Conservation (phyloP, 106 monocot genomes). For the Allium fistulosum region DNA sequence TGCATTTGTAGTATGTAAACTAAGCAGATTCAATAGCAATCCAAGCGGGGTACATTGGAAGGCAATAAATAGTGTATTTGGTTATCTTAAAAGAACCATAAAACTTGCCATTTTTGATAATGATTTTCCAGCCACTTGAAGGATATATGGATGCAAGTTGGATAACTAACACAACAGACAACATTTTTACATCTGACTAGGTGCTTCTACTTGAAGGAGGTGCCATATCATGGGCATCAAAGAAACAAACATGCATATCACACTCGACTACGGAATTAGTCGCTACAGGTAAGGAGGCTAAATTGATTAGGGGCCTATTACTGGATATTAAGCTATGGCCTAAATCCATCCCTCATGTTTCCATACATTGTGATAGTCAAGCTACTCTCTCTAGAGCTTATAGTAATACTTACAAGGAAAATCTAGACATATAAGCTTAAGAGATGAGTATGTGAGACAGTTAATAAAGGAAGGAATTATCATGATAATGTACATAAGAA, state of each 20-base stretch:
- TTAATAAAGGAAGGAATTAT: constrained; percentile 2
- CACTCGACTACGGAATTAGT: background rate
- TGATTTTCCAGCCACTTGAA: too few relatives aligned
- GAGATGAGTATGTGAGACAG: constrained; percentile 5
- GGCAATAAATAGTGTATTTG: too few relatives aligned
- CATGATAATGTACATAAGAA: constrained; percentile 1
- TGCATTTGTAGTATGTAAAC: too few relatives aligned
- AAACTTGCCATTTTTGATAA: too few relatives aligned
- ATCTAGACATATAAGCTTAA: constrained; percentile 6
- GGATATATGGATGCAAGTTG: too few relatives aligned
- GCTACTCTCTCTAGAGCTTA: constrained; percentile 3
- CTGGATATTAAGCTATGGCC: constrained; percentile 11
- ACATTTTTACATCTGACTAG: too few relatives aligned
- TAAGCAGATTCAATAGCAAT: too few relatives aligned
- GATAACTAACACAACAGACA: too few relatives aligned
- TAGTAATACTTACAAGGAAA: constrained; percentile 2
- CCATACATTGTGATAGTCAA: constrained; percentile 9
- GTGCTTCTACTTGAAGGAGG: too few relatives aligned
- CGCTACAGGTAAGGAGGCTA: background rate
- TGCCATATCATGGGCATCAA: too few relatives aligned
- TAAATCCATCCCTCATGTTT: background rate
- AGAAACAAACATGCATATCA: background rate
- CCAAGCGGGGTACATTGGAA: too few relatives aligned
- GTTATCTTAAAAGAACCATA: too few relatives aligned
- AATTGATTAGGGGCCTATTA: constrained; percentile 1